These are phyloP conservation scores for Dictyostelium brefeldianum DNA, from an alignment of 78 protist species.

Conservation along the genomic window DNA sequence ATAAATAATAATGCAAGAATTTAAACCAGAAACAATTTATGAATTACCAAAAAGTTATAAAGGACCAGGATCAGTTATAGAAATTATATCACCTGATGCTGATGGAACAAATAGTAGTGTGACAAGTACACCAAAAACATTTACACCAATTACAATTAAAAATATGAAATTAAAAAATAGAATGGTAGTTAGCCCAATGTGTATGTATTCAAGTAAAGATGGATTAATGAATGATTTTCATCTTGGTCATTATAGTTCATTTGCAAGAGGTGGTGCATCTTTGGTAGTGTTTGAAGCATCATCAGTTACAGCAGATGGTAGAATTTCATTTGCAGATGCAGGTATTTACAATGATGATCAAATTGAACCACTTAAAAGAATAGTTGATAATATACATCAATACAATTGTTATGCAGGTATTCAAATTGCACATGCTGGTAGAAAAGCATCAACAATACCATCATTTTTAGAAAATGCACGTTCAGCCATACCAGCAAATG, in stretches of 20 bases:
- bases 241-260: conserved; percentile 22
- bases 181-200: conserved; percentile 59
- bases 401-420: conserved; percentile 41
- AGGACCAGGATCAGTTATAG: neutral
- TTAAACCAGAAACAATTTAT: neutral
- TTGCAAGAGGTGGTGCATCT: conserved; percentile 66
- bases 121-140: neutral
- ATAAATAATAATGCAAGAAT: neutral
- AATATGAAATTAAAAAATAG: conserved; percentile 27
- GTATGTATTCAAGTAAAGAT: conserved; percentile 26
- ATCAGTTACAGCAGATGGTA: conserved; percentile 27
- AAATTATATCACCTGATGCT: neutral
- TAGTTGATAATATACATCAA: conserved; percentile 36
- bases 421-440: conserved; percentile 74
- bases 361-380: conserved; percentile 47
- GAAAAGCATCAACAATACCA: conserved; percentile 53
- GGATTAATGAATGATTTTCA: conserved; percentile 62
- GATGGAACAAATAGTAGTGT: neutral
- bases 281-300: conserved; percentile 45
- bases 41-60: conserved; percentile 1
- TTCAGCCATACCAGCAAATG: neutral
- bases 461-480: conserved; percentile 19
- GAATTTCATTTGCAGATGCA: conserved; percentile 46
- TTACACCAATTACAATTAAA: neutral
- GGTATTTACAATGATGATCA: conserved; percentile 71